phyloP scores from a whole-genome alignment of 352 stramenopile species.

The Globisporangium solare region DNA sequence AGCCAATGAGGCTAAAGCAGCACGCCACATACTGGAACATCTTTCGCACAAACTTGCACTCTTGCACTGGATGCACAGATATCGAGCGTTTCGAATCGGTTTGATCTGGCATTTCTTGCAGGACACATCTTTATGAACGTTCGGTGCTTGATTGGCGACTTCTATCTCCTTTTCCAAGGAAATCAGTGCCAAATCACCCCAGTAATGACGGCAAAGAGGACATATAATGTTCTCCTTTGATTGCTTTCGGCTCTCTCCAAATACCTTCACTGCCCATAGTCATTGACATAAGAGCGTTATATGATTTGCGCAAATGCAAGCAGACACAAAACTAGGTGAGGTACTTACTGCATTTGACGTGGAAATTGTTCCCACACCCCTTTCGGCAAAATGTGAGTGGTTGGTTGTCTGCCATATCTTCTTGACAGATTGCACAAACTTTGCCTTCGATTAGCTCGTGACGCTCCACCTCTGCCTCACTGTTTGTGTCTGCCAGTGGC shows the following conservation, averaged over 20 bases:
- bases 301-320: too few relatives aligned
- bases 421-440: constrained; percentile 82
- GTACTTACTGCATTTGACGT: constrained; percentile 60
- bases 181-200: constrained; percentile 58
- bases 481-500: constrained; percentile 18
- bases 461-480: constrained; percentile 26
- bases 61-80: constrained; percentile 79
- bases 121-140: constrained; percentile 59
- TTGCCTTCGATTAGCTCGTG: constrained; percentile 68
- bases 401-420: constrained; percentile 65
- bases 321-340: background rate
- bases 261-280: constrained; percentile 63
- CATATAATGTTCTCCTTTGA: constrained; percentile 85
- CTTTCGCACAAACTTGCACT: constrained; percentile 66
- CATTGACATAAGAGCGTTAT: background rate
- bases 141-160: constrained; percentile 59
- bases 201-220: constrained; percentile 79
- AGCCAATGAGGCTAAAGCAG: too few relatives aligned
- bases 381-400: constrained; percentile 72
- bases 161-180: constrained; percentile 72
- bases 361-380: constrained; percentile 75
- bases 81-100: constrained; percentile 71
- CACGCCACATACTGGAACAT: constrained; percentile 56
- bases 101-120: constrained; percentile 78
- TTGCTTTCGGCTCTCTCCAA: constrained; percentile 71